Base-by-base conservation (phyloP, 2,329 filamentous ascomycete genomes). In the Ceratocystis diversiconidia region DNA sequence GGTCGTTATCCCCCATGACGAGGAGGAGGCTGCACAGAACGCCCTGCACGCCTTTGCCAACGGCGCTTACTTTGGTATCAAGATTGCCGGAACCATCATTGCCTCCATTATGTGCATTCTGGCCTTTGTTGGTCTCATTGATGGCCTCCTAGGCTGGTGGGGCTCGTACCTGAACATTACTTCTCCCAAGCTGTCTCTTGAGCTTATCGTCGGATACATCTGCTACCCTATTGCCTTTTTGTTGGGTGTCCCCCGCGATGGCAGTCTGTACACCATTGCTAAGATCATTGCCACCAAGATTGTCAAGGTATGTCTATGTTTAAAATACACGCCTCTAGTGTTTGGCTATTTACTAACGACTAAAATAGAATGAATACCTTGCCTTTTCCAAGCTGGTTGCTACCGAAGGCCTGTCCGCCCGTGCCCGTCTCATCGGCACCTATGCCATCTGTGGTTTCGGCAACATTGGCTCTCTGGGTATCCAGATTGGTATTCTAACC, bases 391-490 rank as follows among this genome's bases (percentile, higher is more conserved):
- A 73, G 36, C 82, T 91, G 7, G 91, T 88, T 73, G 65, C 59
- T n/a, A 62, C 63, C 41, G 75, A 75, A 64, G 69, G 73, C 32
- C 80, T 95, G 68, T 85, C 83, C 36, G 77, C 82, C 17, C 89
- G 90, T 64, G 90, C 89, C 28, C 80, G 81, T 59, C 81, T 95
- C 69, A 95, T 95, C 72, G 89, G 87, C 59, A 95, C 89, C 62
- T 95, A 95, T 73, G 88, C 89, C 22, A 82, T 92, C 69, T 95
- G 90, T 75, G 84, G 84, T 30, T 90, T 90, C 73, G 91, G 89
- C 69, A 95, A 95, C 78, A 87, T 95, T 70, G 88, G 88, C 64
- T 92, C 89, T 36, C 82, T 95, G 61, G 90, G 90, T 73, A 92
- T 90, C 65, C 90, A 95, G 76, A 94, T 95, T 68, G 90, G 90